Conservation (phyloP, 2,329 filamentous ascomycete species). For the Epichloe uncinata region DNA sequence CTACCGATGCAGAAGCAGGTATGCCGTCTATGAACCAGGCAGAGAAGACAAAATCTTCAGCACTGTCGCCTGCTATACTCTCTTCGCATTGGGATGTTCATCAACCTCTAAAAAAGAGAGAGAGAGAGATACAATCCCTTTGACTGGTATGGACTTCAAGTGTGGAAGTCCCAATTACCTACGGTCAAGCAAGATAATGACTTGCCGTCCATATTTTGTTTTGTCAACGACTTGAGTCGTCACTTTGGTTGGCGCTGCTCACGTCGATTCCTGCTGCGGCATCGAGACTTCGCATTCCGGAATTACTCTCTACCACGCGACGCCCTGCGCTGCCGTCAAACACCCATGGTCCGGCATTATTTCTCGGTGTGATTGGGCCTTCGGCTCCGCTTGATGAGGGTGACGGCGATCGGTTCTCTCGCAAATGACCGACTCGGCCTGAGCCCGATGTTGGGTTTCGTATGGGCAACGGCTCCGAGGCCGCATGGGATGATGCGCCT, state of each 20-base stretch:
- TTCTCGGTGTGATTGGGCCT: constrained; percentile 80
- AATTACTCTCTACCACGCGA: constrained; percentile 13
- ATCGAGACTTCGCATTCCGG: constrained; percentile 27
- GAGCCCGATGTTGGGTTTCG: constrained; percentile 16
- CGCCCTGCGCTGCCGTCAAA: constrained; percentile 61
- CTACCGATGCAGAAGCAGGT: too few relatives aligned
- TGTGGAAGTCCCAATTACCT: too few relatives aligned
- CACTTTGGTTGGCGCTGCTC: constrained; percentile 10
- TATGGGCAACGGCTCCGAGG: constrained; percentile 24
- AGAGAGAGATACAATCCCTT: too few relatives aligned
- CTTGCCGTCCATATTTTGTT: too few relatives aligned
- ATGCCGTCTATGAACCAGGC: too few relatives aligned
- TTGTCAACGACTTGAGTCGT: constrained; percentile 10
- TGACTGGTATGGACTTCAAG: too few relatives aligned
- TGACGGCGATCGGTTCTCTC: constrained; percentile 20
- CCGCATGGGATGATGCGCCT: constrained; percentile 13
- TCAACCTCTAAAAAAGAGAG: too few relatives aligned
- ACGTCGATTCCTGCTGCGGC: constrained; percentile 23
- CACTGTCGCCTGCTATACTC: too few relatives aligned
- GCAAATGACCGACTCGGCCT: constrained; percentile 13
- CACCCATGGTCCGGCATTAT: constrained; percentile 85
- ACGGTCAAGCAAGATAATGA: too few relatives aligned
- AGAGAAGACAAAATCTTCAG: too few relatives aligned
- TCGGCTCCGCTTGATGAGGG: constrained; percentile 37
- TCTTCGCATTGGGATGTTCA: too few relatives aligned